Evolutionary conservation across 805 yeast genomes (phyloP), one percentile per base, ranked within the genome.

Genomic region (Lachancea kluyveri): DNA sequence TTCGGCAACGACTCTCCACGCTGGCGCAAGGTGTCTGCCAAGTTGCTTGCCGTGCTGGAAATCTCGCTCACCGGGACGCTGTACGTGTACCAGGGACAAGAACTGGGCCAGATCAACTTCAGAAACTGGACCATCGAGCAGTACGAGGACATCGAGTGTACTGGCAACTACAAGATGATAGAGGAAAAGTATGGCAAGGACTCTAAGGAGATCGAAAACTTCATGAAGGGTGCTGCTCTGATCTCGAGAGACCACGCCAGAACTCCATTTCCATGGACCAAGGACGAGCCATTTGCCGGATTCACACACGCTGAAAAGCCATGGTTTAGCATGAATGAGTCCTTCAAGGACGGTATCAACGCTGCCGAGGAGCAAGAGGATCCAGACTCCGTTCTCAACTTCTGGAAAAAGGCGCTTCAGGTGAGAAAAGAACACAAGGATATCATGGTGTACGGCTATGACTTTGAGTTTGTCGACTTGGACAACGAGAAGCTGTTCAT

Each of bases 61-160:
- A 35, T 62, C 6, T 42, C 74, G 9, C 60, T 71, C 42, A 65
- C 72, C 20, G 78, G 79, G 24, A 71, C 79, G 9, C 51, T 70
- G 33, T 74, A 61, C 54, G 55, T 74, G 24, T 74, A 72, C 52
- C 77, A 73, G 52, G 79, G 80, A 30, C 80, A 74, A 49, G 80
- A 74, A 45, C 58, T 74, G 39, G 79, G 74, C 21, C 67, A 67
- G 71, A 62, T 63, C 30, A 73, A 73, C 48, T 52, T 70, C 16
- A 42, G 52, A 31, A 45, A 48, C 15, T 71, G 75, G 74, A 54
- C 59, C n/a, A 52, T 70, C 35, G 56, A 56, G 17, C 72, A 72
- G 45, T 73, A 72, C 53, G 48, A 58, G 40, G 79, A 73, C 45
- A 64, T 73, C 39, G 64, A 66, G 40, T 58, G 69, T 24, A 48